These are phyloP conservation scores for Suillus decipiens DNA, from an alignment of 768 basidiomycete species.

Conservation along the genomic window DNA sequence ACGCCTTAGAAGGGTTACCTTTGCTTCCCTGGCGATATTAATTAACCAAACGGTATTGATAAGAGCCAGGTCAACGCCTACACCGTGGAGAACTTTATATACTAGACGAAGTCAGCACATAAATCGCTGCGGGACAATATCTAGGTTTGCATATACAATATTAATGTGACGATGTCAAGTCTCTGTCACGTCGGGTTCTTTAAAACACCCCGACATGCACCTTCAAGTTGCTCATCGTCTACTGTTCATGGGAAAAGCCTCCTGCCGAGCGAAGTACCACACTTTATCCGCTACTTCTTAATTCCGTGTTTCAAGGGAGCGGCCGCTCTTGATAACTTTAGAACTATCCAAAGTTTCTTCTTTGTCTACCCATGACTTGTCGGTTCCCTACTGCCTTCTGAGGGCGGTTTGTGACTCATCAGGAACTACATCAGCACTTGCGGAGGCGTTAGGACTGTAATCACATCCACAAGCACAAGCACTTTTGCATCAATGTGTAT, in stretches of 20 bases:
- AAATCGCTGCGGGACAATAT: neutral
- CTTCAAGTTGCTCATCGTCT: neutral
- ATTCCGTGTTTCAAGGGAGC: neutral
- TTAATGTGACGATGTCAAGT: neutral
- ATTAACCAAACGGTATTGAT: too few species aligned
- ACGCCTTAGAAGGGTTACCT: neutral
- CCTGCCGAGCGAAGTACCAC: neutral
- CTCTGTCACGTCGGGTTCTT: conserved; percentile 7
- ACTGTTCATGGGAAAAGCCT: conserved; percentile 1
- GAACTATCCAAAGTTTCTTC: neutral
- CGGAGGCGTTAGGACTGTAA: too few species aligned
- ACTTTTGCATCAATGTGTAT: neutral
- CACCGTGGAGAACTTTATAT: neutral
- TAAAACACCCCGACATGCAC: neutral
- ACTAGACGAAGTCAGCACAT: neutral
- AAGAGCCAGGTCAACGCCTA: neutral
- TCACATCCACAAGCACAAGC: neutral
- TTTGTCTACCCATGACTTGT: neutral
- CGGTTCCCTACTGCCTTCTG: neutral
- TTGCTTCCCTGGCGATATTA: conserved; percentile 4
- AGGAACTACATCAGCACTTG: neutral
- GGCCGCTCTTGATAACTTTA: neutral
- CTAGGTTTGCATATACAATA: neutral
- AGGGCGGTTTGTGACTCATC: too few species aligned
- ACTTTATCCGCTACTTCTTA: neutral